These are phyloP conservation scores for Eucalyptus cloeziana DNA, from an alignment of 345 rosid species.

Conservation along the genomic window DNA sequence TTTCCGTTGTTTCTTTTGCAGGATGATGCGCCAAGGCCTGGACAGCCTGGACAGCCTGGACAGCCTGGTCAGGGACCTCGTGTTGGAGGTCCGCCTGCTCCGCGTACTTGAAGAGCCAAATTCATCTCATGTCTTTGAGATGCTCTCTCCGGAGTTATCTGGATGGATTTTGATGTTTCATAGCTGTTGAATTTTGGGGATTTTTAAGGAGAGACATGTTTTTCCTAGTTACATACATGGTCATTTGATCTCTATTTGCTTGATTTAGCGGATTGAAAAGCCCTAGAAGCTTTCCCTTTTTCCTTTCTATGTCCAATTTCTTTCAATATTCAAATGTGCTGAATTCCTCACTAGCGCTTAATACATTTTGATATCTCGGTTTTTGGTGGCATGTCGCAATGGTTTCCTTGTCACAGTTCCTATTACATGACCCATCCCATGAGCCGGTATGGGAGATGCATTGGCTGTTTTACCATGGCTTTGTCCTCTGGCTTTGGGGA, in stretches of 20 bases:
- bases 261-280: background rate
- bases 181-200: background rate
- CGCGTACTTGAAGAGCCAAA: background rate
- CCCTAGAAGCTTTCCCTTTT: background rate
- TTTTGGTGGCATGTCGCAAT: background rate
- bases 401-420: background rate
- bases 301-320: background rate
- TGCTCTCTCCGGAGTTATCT: background rate
- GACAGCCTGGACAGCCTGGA: constrained; percentile 62
- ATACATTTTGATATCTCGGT: background rate
- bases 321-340: background rate
- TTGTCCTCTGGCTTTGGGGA: background rate
- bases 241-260: background rate
- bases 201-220: background rate
- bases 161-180: background rate
- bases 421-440: background rate
- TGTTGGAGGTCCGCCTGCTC: background rate
- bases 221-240: background rate
- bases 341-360: background rate
- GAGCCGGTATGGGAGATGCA: background rate
- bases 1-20: background rate
- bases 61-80: constrained; percentile 38
- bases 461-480: background rate
- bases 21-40: constrained; percentile 45
- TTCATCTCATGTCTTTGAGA: background rate